Conservation (phyloP, 2,329 filamentous ascomycete genomes). For the Teratosphaeriaceae sp. region DNA sequence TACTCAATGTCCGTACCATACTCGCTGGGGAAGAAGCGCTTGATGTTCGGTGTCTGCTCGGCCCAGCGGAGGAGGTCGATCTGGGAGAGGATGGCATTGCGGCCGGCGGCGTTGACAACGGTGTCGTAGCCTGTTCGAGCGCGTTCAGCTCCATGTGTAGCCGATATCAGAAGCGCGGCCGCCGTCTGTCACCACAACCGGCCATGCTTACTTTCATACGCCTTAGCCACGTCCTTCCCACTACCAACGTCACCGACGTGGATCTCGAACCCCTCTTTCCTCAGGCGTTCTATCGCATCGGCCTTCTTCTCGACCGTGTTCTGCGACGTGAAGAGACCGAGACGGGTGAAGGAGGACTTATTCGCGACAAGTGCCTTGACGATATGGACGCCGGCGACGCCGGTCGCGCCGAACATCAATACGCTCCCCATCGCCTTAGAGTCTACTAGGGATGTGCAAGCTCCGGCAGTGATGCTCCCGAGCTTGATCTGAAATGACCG, state of each 20-base stretch:
- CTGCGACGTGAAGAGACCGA: conserved; percentile 52
- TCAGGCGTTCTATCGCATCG: conserved; percentile 41
- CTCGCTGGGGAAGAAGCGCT: conserved; percentile 62
- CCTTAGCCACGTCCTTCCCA: conserved; percentile 47
- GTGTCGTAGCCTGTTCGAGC: neutral
- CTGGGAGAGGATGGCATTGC: conserved; percentile 3
- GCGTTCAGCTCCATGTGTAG: neutral
- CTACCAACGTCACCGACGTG: conserved; percentile 50
- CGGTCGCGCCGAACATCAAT: conserved; percentile 49
- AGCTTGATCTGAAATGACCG: neutral
- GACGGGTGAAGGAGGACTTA: conserved; percentile 39
- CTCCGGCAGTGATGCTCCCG: neutral
- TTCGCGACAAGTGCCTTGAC: conserved; percentile 42
- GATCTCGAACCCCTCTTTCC: conserved; percentile 45
- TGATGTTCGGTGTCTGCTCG: conserved; percentile 46
- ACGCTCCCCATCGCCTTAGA: conserved; percentile 18
- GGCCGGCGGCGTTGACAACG: neutral
- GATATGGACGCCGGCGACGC: conserved; percentile 48
- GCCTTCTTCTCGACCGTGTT: conserved; percentile 46
- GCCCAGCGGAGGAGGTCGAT: conserved; percentile 36
- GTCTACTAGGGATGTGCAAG: neutral
- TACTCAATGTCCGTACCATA: conserved; percentile 58
- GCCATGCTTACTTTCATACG: conserved; percentile 38
- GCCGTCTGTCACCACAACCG: neutral
- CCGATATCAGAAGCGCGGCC: neutral